phyloP scores from a whole-genome alignment of 352 stramenopile species.

The Pythium rishiriense region DNA sequence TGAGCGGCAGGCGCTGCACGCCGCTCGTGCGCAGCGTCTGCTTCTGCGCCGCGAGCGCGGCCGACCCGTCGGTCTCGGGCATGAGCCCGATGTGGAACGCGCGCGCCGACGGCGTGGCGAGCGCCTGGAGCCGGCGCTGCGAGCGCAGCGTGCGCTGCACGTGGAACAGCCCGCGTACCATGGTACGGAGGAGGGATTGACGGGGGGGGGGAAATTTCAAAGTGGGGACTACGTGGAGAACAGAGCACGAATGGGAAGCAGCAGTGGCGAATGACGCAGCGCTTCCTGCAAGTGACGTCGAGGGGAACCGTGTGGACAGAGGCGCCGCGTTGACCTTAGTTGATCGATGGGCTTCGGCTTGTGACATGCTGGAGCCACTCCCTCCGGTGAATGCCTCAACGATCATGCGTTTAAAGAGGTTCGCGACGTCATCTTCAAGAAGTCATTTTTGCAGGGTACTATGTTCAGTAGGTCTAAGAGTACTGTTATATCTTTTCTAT shows the following conservation, averaged over 20 bases:
- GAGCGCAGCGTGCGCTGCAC: slow-evolving; percentile 21
- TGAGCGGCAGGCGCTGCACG: slow-evolving; percentile 48
- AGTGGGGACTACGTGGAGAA: not conserved
- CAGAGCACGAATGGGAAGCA: not conserved
- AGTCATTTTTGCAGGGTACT: slow-evolving; percentile 9
- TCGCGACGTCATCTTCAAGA: slow-evolving; percentile 9
- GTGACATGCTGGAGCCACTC: slow-evolving; percentile 20
- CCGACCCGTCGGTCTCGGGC: slow-evolving; percentile 31
- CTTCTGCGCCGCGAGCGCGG: slow-evolving; percentile 47
- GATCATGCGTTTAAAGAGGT: slow-evolving; percentile 14
- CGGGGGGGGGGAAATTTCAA: not conserved
- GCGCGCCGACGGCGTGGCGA: not conserved
- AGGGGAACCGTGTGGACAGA: not conserved
- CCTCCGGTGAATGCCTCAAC: slow-evolving; percentile 9
- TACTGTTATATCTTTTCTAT: not conserved
- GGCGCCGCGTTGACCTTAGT: slow-evolving; percentile 18
- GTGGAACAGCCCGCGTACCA: slow-evolving; percentile 12
- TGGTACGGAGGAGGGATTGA: not conserved
- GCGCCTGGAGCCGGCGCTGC: slow-evolving; percentile 6
- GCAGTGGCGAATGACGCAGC: slow-evolving; percentile 11
- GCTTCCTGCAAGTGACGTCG: not conserved
- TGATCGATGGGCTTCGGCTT: slow-evolving; percentile 18
- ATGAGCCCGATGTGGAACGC: slow-evolving; percentile 54
- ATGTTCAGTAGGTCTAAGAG: not conserved
- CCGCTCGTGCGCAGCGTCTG: slow-evolving; percentile 54